Evolutionary conservation across 2,329 filamentous ascomycete genomes (phyloP).

Genomic region (Teratosphaeriaceae sp.): DNA sequence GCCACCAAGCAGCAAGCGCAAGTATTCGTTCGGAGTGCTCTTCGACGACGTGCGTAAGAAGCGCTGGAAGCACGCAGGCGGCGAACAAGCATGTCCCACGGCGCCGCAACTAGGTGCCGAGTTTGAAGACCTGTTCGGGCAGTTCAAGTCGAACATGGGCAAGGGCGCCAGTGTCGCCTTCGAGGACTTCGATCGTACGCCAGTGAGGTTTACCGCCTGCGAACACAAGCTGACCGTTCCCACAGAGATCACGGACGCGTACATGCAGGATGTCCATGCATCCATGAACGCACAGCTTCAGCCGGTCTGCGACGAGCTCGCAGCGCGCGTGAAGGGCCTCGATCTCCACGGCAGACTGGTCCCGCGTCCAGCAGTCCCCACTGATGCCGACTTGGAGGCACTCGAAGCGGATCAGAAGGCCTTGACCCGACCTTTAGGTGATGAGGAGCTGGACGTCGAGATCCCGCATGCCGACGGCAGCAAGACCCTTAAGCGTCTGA

Average conservation of each 20-base stretch:
- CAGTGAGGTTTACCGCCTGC: too few relatives aligned
- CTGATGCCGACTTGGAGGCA: conserved; percentile 14
- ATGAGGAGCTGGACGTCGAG: conserved; percentile 13
- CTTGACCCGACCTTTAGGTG: conserved; percentile 15
- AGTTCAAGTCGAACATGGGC: neutral
- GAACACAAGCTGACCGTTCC: neutral
- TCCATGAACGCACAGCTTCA: conserved; percentile 7
- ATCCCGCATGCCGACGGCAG: conserved; percentile 8
- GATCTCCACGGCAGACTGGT: conserved; percentile 13
- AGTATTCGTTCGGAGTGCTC: conserved; percentile 11
- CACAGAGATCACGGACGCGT: conserved; percentile 13
- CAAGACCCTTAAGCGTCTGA: conserved; percentile 1
- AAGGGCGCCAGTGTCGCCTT: conserved; percentile 3
- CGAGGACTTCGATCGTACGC: conserved; percentile 5
- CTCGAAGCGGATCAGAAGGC: conserved; percentile 8
- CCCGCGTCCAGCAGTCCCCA: conserved; percentile 11
- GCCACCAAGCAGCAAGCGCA: conserved; percentile 6
- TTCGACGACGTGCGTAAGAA: conserved; percentile 10
- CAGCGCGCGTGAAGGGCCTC: conserved; percentile 15
- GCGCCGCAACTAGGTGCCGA: neutral
- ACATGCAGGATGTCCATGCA: conserved; percentile 6
- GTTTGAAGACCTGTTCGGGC: neutral
- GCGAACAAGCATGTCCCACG: neutral
- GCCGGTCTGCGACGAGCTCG: conserved; percentile 11
- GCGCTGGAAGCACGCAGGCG: neutral